Conservation (phyloP, 2,329 filamentous ascomycete genomes). For the Fusarium sp. region DNA sequence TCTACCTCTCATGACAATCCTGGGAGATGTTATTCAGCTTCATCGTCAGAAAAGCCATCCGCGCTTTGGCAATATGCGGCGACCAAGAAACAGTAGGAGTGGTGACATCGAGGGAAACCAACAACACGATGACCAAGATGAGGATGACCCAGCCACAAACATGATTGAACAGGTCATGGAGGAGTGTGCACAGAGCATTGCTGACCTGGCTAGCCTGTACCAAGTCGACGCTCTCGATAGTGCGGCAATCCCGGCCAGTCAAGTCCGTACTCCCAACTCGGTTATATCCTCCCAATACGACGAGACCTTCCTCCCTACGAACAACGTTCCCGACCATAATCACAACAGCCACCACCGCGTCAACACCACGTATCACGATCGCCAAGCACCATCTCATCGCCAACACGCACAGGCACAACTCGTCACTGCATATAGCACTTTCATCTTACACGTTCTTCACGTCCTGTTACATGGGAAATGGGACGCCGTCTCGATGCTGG, state of each 20-base stretch:
- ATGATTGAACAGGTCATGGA: constrained; percentile 12
- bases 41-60: neutral
- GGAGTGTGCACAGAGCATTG: constrained; percentile 4
- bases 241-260: constrained; percentile 1
- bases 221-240: constrained; percentile 1
- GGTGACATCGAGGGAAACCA: too few species aligned
- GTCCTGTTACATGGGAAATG: neutral
- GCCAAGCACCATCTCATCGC: neutral
- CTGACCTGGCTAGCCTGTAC: neutral
- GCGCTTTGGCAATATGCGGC: constrained; percentile 1
- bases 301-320: too few species aligned
- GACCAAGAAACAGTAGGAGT: neutral
- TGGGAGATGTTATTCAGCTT: constrained; percentile 1
- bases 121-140: neutral
- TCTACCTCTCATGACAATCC: constrained; percentile 3
- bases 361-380: neutral
- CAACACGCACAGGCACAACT: constrained; percentile 6
- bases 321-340: too few species aligned
- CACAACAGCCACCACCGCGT: neutral
- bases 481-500: neutral
- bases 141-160: neutral
- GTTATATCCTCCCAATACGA: neutral
- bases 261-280: neutral
- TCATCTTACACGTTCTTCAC: constrained; percentile 1
- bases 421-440: constrained; percentile 9